Percentiles rank a stretch among this genome's conserved stretches.
Evolutionary conservation across 1,284 basidiomycete genomes (phyloP).

Genomic region (Apiotrichum gamsii): DNA sequence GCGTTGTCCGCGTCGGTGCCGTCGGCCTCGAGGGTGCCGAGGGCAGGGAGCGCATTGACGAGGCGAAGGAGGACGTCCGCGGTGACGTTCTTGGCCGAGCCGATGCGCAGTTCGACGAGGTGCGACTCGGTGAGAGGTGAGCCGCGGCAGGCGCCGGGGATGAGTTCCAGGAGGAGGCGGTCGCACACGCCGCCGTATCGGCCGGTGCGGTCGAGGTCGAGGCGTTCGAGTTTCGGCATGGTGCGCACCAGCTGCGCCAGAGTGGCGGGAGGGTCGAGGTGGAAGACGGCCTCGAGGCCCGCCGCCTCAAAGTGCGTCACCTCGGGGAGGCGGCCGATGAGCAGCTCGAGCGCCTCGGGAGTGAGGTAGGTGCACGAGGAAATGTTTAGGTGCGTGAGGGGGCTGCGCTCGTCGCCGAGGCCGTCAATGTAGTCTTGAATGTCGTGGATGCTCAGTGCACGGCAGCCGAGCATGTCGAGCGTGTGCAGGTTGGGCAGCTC

Average conservation of each 20-base stretch:
- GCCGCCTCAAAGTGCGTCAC: conserved; percentile 79
- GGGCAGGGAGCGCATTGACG: conserved; percentile 57
- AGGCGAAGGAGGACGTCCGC: conserved; percentile 61
- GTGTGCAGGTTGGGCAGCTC: conserved; percentile 67
- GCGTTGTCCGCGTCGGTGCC: conserved; percentile 63
- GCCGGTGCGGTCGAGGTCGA: conserved; percentile 77
- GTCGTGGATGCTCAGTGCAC: conserved; percentile 9
- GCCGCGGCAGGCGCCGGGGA: conserved; percentile 11
- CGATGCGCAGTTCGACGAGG: conserved; percentile 68
- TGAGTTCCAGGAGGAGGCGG: conserved; percentile 52
- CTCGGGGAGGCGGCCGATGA: conserved; percentile 64
- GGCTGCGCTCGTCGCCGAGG: conserved; percentile 31
- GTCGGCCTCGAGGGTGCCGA: conserved; percentile 67
- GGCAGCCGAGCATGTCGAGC: conserved; percentile 70
- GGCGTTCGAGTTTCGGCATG: conserved; percentile 61
- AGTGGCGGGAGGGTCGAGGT: conserved; percentile 16
- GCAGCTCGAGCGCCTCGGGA: conserved; percentile 62
- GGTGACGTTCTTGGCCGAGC: conserved; percentile 59
- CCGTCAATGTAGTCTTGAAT: conserved; percentile 50
- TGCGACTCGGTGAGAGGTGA: conserved; percentile 16
- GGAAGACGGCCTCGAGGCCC: conserved; percentile 51
- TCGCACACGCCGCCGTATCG: conserved; percentile 60
- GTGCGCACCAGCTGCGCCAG: conserved; percentile 9
- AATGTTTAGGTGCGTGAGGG: conserved; percentile 68
- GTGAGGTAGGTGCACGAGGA: conserved; percentile 70